phyloP scores from a whole-genome alignment of 306 rosid genomes.

The Purshia tridentata region DNA sequence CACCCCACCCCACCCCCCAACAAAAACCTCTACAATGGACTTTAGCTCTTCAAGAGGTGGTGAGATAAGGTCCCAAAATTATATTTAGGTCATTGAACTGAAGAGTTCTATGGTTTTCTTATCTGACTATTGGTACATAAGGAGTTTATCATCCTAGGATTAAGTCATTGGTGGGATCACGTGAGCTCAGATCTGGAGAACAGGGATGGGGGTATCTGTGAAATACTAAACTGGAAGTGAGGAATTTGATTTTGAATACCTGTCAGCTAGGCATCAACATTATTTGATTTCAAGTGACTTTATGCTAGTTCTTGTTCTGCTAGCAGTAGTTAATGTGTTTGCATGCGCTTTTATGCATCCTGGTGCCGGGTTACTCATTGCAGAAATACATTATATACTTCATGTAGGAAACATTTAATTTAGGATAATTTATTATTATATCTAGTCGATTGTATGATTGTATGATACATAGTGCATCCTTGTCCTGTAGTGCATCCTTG shows the following conservation, averaged over 20 bases:
- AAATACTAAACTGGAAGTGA: neutral
- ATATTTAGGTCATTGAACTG: neutral
- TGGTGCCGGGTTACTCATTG: neutral
- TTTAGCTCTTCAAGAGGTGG: neutral
- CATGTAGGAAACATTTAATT: neutral
- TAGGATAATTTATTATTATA: neutral
- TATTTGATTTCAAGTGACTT: neutral
- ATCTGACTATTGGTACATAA: neutral
- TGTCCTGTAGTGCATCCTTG: too few species aligned
- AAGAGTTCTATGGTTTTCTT: neutral
- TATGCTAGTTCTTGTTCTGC: neutral
- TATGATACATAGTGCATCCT: too few species aligned
- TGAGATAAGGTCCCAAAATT: neutral
- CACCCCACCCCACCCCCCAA: too few species aligned
- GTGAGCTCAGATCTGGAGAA: neutral
- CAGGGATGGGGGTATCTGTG: neutral
- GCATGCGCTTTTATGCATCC: neutral
- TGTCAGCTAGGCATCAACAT: neutral
- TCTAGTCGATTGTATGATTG: too few species aligned
- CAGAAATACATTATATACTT: neutral
- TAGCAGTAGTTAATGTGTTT: constrained; percentile 1
- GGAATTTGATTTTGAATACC: neutral
- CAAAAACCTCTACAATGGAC: too few species aligned
- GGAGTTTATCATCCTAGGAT: neutral
- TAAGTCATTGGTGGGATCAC: neutral